These are phyloP conservation scores for Paralagenidium karlingii DNA, from an alignment of 352 stramenopile genomes.

Conservation along the genomic window DNA sequence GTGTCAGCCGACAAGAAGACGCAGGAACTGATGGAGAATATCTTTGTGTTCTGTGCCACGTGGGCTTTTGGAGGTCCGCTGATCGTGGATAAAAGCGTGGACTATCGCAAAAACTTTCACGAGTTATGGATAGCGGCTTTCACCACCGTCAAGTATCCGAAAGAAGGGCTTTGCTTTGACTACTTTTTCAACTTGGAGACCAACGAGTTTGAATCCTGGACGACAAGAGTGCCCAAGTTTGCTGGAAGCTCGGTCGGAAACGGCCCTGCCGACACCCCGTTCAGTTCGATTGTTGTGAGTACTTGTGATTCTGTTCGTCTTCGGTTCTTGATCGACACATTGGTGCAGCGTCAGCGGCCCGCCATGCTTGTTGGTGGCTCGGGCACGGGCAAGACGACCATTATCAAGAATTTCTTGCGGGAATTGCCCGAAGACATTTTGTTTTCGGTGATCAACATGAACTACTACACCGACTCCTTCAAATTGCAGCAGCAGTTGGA, in stretches of 20 bases:
- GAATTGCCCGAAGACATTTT: conserved; percentile 89
- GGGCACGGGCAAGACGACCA: conserved; percentile 95
- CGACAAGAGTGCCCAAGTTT: conserved; percentile 87
- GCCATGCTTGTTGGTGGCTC: conserved; percentile 93
- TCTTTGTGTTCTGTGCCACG: conserved; percentile 94
- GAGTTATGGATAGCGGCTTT: conserved; percentile 74
- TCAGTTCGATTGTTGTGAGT: conserved; percentile 93
- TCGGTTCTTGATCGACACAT: conserved; percentile 89
- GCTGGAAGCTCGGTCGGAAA: conserved; percentile 86
- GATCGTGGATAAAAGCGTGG: conserved; percentile 86
- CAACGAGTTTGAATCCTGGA: conserved; percentile 90
- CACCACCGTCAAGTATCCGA: conserved; percentile 87
- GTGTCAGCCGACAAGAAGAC: conserved; percentile 86
- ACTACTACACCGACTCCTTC: conserved; percentile 93
- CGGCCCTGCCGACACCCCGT: conserved; percentile 87
- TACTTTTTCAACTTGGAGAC: conserved; percentile 94
- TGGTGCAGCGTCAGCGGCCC: conserved; percentile 88
- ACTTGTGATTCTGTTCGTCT: conserved; percentile 94
- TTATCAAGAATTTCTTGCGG: conserved; percentile 93
- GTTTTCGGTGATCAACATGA: conserved; percentile 96
- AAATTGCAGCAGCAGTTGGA: conserved; percentile 93
- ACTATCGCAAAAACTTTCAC: conserved; percentile 86
- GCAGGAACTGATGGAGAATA: conserved; percentile 87
- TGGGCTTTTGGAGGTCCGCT: conserved; percentile 96
- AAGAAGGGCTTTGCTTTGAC: conserved; percentile 94